Percentiles rank a stretch among this genome's conserved stretches.
Evolutionary conservation across 257 asterid genomes (phyloP).

Genomic region (Paraleonurus japonicus): DNA sequence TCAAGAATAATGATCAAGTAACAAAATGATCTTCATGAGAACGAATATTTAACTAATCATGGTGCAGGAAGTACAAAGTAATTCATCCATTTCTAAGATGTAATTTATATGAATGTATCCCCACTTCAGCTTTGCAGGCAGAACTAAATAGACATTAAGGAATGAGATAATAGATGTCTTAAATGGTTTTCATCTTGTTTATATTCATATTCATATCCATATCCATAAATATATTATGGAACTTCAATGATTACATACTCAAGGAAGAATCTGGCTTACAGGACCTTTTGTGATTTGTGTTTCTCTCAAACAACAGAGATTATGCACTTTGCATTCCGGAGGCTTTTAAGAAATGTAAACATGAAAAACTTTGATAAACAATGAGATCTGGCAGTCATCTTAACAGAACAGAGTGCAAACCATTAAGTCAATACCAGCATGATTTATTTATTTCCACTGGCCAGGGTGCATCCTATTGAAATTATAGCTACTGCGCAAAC

Average conservation of each 20-base stretch:
- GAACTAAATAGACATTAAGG: neutral
- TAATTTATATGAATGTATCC: neutral
- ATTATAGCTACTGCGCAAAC: neutral
- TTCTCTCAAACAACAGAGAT: neutral
- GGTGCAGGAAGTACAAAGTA: neutral
- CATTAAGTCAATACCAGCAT: neutral
- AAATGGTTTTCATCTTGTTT: neutral
- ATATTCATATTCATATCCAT: neutral
- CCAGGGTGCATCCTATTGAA: neutral
- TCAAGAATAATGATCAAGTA: slow-evolving; percentile 8
- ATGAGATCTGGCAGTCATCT: neutral
- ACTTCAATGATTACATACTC: neutral
- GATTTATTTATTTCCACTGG: neutral
- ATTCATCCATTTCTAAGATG: neutral
- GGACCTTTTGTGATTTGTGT: neutral
- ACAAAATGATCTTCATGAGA: neutral
- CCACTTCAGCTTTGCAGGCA: neutral
- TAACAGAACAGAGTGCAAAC: neutral
- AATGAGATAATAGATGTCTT: neutral
- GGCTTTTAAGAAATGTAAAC: neutral
- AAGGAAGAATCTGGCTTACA: neutral
- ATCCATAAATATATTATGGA: neutral
- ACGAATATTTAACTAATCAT: neutral
- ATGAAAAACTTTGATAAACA: neutral
- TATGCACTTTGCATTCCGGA: neutral